A percentile compares a stretch with the other conserved stretches of the same genome.
phyloP scores from a whole-genome alignment of 768 basidiomycete genomes.

The Coprinopsis cinerea region DNA sequence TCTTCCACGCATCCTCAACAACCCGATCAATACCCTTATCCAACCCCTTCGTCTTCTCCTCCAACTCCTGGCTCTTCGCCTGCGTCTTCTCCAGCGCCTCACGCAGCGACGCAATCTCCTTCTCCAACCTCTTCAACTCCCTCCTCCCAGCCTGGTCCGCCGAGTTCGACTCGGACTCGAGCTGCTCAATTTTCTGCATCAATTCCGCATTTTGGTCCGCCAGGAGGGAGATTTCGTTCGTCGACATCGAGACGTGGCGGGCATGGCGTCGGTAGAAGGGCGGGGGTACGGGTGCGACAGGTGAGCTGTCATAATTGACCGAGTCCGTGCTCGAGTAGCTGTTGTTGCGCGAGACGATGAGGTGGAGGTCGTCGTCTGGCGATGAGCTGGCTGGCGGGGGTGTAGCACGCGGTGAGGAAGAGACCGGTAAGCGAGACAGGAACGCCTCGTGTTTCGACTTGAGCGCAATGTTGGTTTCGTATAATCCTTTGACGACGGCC shows the following conservation, averaged over 20 bases:
- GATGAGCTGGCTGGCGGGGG: conserved; percentile 23
- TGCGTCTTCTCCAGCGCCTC: conserved; percentile 77
- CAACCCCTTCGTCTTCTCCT: conserved; percentile 52
- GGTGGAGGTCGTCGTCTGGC: conserved; percentile 29
- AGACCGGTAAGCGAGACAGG: conserved; percentile 53
- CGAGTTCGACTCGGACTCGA: conserved; percentile 63
- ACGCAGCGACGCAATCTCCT: conserved; percentile 69
- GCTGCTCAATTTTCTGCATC: conserved; percentile 63
- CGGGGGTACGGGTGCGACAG: conserved; percentile 19
- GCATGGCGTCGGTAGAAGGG: conserved; percentile 25
- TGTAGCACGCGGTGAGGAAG: conserved; percentile 22
- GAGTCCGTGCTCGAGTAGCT: conserved; percentile 28
- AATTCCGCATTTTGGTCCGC: conserved; percentile 84
- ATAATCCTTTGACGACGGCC: conserved; percentile 61
- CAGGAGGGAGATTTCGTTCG: conserved; percentile 61
- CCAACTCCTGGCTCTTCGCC: conserved; percentile 62
- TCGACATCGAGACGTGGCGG: conserved; percentile 58
- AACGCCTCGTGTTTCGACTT: conserved; percentile 70
- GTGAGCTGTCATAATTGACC: conserved; percentile 11
- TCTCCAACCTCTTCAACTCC: conserved; percentile 67
- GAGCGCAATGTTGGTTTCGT: conserved; percentile 61
- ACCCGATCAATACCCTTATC: conserved; percentile 36
- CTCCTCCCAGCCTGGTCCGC: conserved; percentile 65
- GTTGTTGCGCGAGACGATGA: conserved; percentile 18
- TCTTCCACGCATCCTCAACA: conserved; percentile 37